Evolutionary conservation across 495 filamentous ascomycete genomes (phyloP).

Genomic region (Aspergillus olivimuriae): DNA sequence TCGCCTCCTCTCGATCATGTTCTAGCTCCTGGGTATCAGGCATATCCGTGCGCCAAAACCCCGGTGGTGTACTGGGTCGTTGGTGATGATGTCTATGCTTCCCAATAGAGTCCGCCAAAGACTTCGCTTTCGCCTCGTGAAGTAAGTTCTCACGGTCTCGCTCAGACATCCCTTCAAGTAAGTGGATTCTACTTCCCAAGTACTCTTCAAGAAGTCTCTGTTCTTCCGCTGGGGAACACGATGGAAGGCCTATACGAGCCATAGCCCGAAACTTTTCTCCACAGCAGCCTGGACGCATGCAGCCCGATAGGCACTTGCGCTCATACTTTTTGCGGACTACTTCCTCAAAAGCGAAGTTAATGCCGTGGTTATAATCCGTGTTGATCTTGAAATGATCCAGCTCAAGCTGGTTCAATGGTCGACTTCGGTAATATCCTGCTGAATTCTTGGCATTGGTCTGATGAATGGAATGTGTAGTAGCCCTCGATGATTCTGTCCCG

Average conservation of each 20-base stretch:
- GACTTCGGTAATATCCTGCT: slow-evolving; percentile 46
- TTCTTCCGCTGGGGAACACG: slow-evolving; percentile 31
- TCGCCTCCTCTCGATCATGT: slow-evolving; percentile 55
- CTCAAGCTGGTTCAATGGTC: slow-evolving; percentile 44
- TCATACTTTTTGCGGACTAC: slow-evolving; percentile 67
- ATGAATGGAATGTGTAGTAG: no score
- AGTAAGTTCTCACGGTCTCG: slow-evolving; percentile 52
- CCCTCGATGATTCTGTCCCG: no score
- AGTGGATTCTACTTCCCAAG: slow-evolving; percentile 47
- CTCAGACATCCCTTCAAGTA: slow-evolving; percentile 35
- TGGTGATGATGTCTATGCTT: slow-evolving; percentile 71
- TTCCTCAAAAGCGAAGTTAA: slow-evolving; percentile 66
- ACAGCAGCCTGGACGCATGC: slow-evolving; percentile 70
- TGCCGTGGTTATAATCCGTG: slow-evolving; percentile 61
- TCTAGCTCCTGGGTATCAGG: slow-evolving; percentile 74
- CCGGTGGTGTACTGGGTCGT: slow-evolving; percentile 65
- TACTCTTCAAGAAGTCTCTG: slow-evolving; percentile 56
- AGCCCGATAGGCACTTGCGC: slow-evolving; percentile 73
- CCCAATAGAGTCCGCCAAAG: slow-evolving; percentile 65
- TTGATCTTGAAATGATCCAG: slow-evolving; percentile 82
- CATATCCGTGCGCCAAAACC: slow-evolving; percentile 87
- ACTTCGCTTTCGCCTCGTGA: slow-evolving; percentile 58
- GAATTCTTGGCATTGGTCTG: no score
- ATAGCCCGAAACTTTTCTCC: slow-evolving; percentile 64
- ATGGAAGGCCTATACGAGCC: slow-evolving; percentile 40